Percentiles rank a stretch among this genome's conserved stretches.
Conservation (phyloP, 2,329 filamentous ascomycete genomes). For the Graphiopsis chlorocephala region DNA sequence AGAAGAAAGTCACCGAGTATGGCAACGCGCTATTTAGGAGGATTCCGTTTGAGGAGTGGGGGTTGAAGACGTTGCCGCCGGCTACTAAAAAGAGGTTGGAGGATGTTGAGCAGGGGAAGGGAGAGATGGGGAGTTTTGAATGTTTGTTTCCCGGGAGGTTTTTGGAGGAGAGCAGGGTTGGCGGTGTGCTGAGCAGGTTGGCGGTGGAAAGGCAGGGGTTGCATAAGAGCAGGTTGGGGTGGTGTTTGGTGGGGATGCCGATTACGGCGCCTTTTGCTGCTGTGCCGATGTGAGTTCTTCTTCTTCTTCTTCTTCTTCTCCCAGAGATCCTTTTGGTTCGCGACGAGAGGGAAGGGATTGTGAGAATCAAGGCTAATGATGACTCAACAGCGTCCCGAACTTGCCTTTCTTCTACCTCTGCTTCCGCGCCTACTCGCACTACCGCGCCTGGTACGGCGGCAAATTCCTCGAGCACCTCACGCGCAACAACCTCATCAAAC, state of each 20-base stretch:
- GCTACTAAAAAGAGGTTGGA: conserved; percentile 65
- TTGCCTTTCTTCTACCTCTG: conserved; percentile 94
- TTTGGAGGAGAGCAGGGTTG: conserved; percentile 50
- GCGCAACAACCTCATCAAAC: conserved; percentile 66
- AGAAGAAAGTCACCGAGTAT: conserved; percentile 79
- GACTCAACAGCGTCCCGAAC: conserved; percentile 71
- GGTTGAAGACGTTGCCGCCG: conserved; percentile 87
- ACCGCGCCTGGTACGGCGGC: conserved; percentile 79
- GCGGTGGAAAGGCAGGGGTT: conserved; percentile 77
- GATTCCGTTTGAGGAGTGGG: conserved; percentile 97
- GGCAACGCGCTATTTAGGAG: conserved; percentile 82
- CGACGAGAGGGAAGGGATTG: neutral
- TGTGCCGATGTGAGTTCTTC: conserved; percentile 70
- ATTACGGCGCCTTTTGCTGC: conserved; percentile 78
- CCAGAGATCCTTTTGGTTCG: neutral
- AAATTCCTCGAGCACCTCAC: conserved; percentile 81
- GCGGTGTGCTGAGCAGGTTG: conserved; percentile 62
- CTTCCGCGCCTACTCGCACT: conserved; percentile 90
- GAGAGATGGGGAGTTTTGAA: conserved; percentile 50
- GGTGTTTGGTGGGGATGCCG: conserved; percentile 79
- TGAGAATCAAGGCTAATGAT: neutral
- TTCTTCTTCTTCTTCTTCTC: neutral
- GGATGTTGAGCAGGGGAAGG: conserved; percentile 61
- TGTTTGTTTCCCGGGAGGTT: conserved; percentile 68
- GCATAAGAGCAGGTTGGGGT: conserved; percentile 73